phyloP scores from a whole-genome alignment of 805 yeast genomes.

The Komagataella phaffii region DNA sequence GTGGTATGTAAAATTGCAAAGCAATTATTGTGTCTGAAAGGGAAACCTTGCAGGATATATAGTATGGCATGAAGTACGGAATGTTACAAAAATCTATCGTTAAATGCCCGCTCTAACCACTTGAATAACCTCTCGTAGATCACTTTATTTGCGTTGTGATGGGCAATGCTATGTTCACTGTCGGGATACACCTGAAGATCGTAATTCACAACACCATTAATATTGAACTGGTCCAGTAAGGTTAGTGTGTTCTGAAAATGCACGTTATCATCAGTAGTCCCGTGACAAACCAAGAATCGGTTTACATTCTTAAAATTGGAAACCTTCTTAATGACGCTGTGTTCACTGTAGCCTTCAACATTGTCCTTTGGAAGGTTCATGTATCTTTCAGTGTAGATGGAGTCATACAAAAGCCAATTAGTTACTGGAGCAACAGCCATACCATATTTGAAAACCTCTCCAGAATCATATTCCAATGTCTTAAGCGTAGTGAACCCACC shows the following conservation, averaged over 20 bases:
- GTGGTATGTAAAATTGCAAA: background rate
- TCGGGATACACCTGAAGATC: constrained; percentile 90
- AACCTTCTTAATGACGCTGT: constrained; percentile 28
- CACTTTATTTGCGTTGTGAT: constrained; percentile 66
- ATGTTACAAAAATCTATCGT: background rate
- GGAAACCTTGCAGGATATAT: background rate
- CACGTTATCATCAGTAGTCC: constrained; percentile 78
- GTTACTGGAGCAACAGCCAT: constrained; percentile 83
- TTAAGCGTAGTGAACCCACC: constrained; percentile 73
- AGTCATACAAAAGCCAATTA: constrained; percentile 62
- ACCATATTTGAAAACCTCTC: constrained; percentile 56
- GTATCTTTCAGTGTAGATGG: constrained; percentile 70
- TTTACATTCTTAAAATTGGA: constrained; percentile 29
- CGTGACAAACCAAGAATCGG: constrained; percentile 62
- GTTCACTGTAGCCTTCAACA: constrained; percentile 29
- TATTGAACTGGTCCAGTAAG: constrained; percentile 46
- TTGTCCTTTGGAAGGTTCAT: constrained; percentile 45
- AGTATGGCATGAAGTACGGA: background rate
- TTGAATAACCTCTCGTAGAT: constrained; percentile 56
- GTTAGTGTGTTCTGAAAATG: constrained; percentile 60
- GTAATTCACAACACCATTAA: constrained; percentile 45
- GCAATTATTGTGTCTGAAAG: background rate
- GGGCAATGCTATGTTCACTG: constrained; percentile 72
- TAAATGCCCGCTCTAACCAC: constrained; percentile 34
- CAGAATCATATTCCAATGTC: constrained; percentile 54